Evolutionary conservation across 139 green algal genomes (phyloP), one percentile per base, ranked within the genome.

Genomic region (Yamagishiella unicocca): DNA sequence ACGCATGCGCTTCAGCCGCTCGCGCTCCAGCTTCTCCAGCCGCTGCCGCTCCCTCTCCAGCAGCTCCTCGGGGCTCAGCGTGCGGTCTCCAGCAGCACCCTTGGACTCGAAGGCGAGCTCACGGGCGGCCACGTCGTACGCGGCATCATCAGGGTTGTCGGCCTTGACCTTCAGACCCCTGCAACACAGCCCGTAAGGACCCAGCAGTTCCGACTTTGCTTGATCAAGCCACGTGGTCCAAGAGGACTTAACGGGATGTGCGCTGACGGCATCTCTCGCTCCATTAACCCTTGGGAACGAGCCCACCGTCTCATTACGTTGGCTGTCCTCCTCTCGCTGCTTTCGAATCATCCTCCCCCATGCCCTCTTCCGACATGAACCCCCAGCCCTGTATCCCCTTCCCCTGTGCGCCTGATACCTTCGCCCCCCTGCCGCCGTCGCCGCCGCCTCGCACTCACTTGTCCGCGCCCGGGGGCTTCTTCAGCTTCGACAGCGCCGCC

Each of bases 21-120:
- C 77, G 67, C 89, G 85, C 87, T 99, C 96, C 77, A 98, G 86
- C 62, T 90, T 82, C 87, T 96, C 90, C 81, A 98, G 88, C 29
- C 93, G 88, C 70, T 90, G 72, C 64, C 83, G 64, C 87, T 97
- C 94, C 76, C 83, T 85, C 76, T 95, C 90, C 27, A 90, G 90
- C 31, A 96, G 81, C 90, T 98, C 94, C 83, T 98, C 95, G 27
- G 90, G 82, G n/a, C 54, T 83, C 9, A 66, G 33, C 8, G 53
- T 90, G 64, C 46, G 35, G 35, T 81, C 76, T 22, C 29, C 55
- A 2, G 64, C 85, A 19, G 50, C 85, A 64, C 85, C 82, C 83
- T 96, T 95, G 38, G 90, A 90, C 68, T 97, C 95, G 84, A 95
- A 97, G 17, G 94, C 91, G 46, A 98, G 92, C 87, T 96, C 93